Evolutionary conservation across 345 rosid genomes (phyloP), one percentile per base, ranked within the genome.

Genomic region (Acer yangbiense): DNA sequence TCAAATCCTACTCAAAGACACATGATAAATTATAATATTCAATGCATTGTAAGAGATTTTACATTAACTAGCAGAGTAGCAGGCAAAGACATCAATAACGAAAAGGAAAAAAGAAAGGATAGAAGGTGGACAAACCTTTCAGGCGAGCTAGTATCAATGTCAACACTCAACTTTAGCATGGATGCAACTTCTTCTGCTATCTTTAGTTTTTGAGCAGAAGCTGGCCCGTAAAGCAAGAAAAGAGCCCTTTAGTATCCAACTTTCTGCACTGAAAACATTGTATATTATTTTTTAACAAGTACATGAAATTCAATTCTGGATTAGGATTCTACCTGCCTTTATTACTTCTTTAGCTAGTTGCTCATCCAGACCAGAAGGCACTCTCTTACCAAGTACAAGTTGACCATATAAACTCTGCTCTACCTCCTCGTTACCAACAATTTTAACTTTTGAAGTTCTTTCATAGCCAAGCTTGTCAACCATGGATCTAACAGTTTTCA

Each of bases 141-240:
- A 77, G 92, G 85, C 68, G 91, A 87, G 84, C 78, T 95, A 41
- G 97, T 89, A 85, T 90, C 96, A 48, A 95, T 77, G 58, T 90
- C 92, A 70, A 95, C 98, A 71, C 85, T 90, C 86, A 90, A 85
- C 83, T 93, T 95, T 50, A 95, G 91, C 86, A 89, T 72, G 14
- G 96, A 89, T 29, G 98, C 99, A 83, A 95, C 94, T 87, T 93
- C 96, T 80, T 95, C 82, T 13, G 98, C 99, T 85, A 95, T 88
- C 87, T 86, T 85, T 81, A 88, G 96, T 84, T 90, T 95, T 88
- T 95, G 92, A 55, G 95, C 92, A 48, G 98, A 93, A 23, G 81
- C 99, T 95, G 89, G 76, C 41, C 78, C 74, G 4, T 18, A 66
- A 81, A 82, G 75, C 25, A 85, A 79, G 78, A 81, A 58, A 21